Conservation (phyloP, 140 eudicot genomes). For the Stevia rebaudiana region DNA sequence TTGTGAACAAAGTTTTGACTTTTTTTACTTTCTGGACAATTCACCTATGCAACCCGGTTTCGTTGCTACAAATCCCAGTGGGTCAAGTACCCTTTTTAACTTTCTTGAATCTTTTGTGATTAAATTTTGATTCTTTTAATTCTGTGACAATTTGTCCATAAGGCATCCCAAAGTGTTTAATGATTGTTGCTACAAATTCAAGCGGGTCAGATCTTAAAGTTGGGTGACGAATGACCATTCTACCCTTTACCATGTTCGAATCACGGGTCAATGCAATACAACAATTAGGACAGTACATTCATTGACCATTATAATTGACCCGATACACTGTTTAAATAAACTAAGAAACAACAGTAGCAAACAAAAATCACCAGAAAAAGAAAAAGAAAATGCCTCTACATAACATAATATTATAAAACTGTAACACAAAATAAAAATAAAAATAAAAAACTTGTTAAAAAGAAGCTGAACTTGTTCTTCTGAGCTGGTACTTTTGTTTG, state of each 20-base stretch:
- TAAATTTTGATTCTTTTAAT: too few species aligned
- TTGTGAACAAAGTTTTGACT: too few species aligned
- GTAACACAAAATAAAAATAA: neutral
- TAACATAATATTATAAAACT: slow-evolving; percentile 16
- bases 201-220: neutral
- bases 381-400: slow-evolving; percentile 31
- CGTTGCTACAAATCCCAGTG: too few species aligned
- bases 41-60: neutral
- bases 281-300: neutral
- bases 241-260: neutral
- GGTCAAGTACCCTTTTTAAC: too few species aligned
- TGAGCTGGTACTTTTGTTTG: slow-evolving; percentile 77
- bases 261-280: slow-evolving; percentile 2
- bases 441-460: slow-evolving; percentile 30
- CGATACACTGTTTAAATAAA: slow-evolving; percentile 13
- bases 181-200: too few species aligned
- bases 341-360: slow-evolving; percentile 28
- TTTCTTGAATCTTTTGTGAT: too few species aligned
- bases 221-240: neutral
- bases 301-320: slow-evolving; percentile 14
- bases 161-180: too few species aligned
- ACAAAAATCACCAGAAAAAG: slow-evolving; percentile 9
- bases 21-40: too few species aligned
- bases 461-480: slow-evolving; percentile 78
- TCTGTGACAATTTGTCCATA: too few species aligned